phyloP scores from a whole-genome alignment of 352 stramenopile genomes.

The Pythium guiyangense region DNA sequence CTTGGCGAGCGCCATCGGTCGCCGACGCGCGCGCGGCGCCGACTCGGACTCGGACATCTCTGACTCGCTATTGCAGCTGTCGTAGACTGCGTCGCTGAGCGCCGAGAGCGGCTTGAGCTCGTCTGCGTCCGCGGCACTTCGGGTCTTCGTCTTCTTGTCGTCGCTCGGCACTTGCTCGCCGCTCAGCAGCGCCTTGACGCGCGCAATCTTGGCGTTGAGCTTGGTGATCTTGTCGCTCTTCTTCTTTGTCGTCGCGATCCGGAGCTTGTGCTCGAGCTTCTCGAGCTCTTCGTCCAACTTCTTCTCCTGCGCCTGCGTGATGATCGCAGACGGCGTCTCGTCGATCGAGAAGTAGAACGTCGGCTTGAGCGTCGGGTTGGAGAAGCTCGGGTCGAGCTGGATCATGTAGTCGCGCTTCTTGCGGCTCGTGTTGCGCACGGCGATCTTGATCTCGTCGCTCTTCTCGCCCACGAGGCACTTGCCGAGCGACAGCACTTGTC shows the following conservation, averaged over 20 bases:
- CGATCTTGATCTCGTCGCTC: slow-evolving; percentile 82
- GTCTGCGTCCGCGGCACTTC: slow-evolving; percentile 18
- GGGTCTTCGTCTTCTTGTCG: slow-evolving; percentile 25
- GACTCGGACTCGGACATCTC: slow-evolving; percentile 77
- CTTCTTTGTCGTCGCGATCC: slow-evolving; percentile 88
- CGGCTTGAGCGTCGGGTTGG: slow-evolving; percentile 50
- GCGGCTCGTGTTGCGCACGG: slow-evolving; percentile 81
- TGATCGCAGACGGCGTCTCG: slow-evolving; percentile 72
- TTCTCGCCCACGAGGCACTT: slow-evolving; percentile 83
- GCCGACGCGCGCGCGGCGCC: slow-evolving; percentile 19
- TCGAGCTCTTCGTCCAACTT: slow-evolving; percentile 88
- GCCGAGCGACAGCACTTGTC: slow-evolving; percentile 77
- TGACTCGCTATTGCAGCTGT: slow-evolving; percentile 83
- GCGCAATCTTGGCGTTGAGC: slow-evolving; percentile 77
- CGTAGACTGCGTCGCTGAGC: slow-evolving; percentile 40
- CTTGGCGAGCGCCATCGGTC: slow-evolving; percentile 14
- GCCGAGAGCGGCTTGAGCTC: slow-evolving; percentile 27
- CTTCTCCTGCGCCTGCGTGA: slow-evolving; percentile 88
- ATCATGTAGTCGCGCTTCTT: slow-evolving; percentile 89
- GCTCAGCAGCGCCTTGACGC: slow-evolving; percentile 72
- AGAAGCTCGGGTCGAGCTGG: slow-evolving; percentile 74
- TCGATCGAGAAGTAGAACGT: slow-evolving; percentile 85
- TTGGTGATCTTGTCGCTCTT: slow-evolving; percentile 87
- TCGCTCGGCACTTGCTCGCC: slow-evolving; percentile 69
- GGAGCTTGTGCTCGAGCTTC: slow-evolving; percentile 87